Evolutionary conservation across 2,329 filamentous ascomycete genomes (phyloP).

Genomic region (Allantophomopsis cytisporea): DNA sequence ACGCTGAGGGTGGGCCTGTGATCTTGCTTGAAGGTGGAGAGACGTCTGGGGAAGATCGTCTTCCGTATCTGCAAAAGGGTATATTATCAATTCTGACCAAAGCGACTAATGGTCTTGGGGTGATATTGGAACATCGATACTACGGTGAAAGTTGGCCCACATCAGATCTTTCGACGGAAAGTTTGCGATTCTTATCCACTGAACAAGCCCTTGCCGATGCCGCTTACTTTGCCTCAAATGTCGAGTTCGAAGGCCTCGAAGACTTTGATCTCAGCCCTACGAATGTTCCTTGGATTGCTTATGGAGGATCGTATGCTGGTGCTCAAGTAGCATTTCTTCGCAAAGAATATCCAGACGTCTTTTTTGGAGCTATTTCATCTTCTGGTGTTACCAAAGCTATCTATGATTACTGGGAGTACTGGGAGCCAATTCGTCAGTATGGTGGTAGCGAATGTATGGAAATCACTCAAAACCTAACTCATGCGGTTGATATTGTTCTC

Average conservation of each 20-base stretch:
- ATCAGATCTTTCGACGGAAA: conserved; percentile 50
- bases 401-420: conserved; percentile 61
- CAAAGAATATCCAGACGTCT: conserved; percentile 63
- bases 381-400: conserved; percentile 70
- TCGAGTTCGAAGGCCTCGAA: conserved; percentile 58
- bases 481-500: conserved; percentile 45
- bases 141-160: conserved; percentile 67
- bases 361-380: conserved; percentile 60
- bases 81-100: conserved; percentile 58
- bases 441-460: conserved; percentile 49
- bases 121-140: conserved; percentile 79
- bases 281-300: conserved; percentile 59
- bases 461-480: conserved; percentile 44
- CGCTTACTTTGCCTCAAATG: conserved; percentile 65
- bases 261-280: conserved; percentile 51
- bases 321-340: conserved; percentile 66
- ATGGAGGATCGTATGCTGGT: conserved; percentile 76
- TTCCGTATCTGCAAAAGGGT: conserved; percentile 65
- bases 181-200: conserved; percentile 68
- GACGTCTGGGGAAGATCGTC: conserved; percentile 43
- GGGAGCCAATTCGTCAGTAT: conserved; percentile 39
- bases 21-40: conserved; percentile 67
- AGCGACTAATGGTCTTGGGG: conserved; percentile 60
- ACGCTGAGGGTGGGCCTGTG: conserved; percentile 66
- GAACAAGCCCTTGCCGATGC: conserved; percentile 73